Base-by-base conservation (phyloP, 148 eudicot genomes). In the Silene conica region DNA sequence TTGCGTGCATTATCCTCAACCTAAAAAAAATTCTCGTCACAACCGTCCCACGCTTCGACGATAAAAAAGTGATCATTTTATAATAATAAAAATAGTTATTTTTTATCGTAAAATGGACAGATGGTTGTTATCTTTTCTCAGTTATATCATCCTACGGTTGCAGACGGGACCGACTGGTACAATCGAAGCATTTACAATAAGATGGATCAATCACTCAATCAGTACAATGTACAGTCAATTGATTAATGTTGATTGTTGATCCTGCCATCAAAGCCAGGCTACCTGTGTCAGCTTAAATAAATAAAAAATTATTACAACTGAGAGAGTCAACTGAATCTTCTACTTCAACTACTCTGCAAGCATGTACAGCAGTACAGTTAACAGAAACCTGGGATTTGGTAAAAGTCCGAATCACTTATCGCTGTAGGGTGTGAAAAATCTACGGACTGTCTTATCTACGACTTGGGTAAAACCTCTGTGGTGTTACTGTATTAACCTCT, bases 401-500 rank as follows among this genome's bases (percentile, higher is more conserved):
- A 28, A 38, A 38, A 38, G 0, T 6, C 43, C 3, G 43, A 38
- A 38, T 38, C 43, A 0, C 9, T 6, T 38, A 38, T 38, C 43
- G 9, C 43, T n/a, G n/a, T n/a, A n/a, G n/a, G n/a, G n/a, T n/a
- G n/a, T n/a, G 64, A 23, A 11, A 23, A 61, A 9, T 1, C 25
- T 8, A 5, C 45, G n/a, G 43, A 28, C 14, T 21, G 26, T 63
- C 43, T 13, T 13, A 63, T 8, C n/a, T 46, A 31, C 56, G 18
- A 28, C 3, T 28, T 28, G 31, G 1, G 31, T 28, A 28, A 28
- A 28, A 28, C 31, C 31, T 28, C 31, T 6, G 41, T 6, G 41
- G 43, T 38, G 7, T 7, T 38, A 38, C 7, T 6, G 43, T 34
- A 34, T 70, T 78, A 89, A 67, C 86, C 85, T 86, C 79, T 82